Percentiles rank a stretch among this genome's conserved stretches.
phyloP scores from a whole-genome alignment of 495 filamentous ascomycete species.

The Parathielavia appendiculata region DNA sequence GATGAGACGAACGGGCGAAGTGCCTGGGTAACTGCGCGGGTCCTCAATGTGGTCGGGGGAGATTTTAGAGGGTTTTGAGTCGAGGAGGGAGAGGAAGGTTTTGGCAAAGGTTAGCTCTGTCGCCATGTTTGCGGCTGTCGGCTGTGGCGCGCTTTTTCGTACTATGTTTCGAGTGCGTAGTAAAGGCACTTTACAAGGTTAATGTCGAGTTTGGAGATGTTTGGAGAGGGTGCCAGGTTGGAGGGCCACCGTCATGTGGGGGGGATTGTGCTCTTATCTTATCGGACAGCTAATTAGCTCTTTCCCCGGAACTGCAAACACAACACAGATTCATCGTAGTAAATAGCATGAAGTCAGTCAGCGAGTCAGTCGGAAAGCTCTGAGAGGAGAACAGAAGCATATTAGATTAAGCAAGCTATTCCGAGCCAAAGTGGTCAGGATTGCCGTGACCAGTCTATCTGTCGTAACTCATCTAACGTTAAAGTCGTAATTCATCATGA shows the following conservation, averaged over 20 bases:
- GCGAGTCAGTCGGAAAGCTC: neutral
- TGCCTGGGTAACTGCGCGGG: slow-evolving; percentile 63
- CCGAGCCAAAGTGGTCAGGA: neutral
- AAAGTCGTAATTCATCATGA: slow-evolving; percentile 17
- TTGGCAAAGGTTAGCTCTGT: slow-evolving; percentile 80
- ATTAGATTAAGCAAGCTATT: slow-evolving; percentile 15
- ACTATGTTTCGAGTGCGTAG: neutral
- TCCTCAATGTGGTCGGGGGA: slow-evolving; percentile 81
- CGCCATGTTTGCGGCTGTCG: slow-evolving; percentile 16
- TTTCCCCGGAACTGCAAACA: neutral
- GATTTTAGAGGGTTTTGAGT: slow-evolving; percentile 70
- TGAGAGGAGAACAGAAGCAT: slow-evolving; percentile 10
- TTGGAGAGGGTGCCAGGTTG: neutral
- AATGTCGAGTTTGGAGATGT: neutral
- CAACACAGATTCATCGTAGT: neutral
- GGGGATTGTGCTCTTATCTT: neutral
- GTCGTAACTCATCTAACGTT: slow-evolving; percentile 23
- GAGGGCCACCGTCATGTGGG: neutral
- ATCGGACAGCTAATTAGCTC: neutral
- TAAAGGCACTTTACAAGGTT: neutral
- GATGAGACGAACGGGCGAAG: slow-evolving; percentile 65
- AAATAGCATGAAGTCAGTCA: neutral
- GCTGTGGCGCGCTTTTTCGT: neutral
- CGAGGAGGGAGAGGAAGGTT: slow-evolving; percentile 72
- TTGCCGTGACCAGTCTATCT: slow-evolving; percentile 8